Evolutionary conservation across 73 alveolate genomes (phyloP), one percentile per base, ranked within the genome.

Genomic region (Paraurostyla sp.): DNA sequence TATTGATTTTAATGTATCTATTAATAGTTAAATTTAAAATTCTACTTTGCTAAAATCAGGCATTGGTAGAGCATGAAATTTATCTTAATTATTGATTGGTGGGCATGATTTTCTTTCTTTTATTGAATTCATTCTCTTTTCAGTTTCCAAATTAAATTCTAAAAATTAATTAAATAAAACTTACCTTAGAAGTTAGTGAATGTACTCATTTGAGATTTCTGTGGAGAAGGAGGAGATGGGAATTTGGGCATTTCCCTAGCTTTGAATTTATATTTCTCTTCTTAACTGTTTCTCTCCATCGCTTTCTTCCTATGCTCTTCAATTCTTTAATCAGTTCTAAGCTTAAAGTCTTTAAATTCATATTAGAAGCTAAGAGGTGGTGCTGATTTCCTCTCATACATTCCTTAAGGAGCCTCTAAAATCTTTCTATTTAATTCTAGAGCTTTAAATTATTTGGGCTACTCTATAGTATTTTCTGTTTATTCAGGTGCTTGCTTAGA

Each of bases 161-260:
- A 46, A 46, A 75, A 9, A 6, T 27, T 78, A 0, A 40, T 29
- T 23, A 20, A 13, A 40, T 75, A 46, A 23, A 9, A 71, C 48
- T 75, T 50, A 78, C 78, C 60, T 50, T 48, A 15, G 71, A 73
- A 48, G 25, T 18, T 27, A 20, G 48, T 45, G 23, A 11, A 20
- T 20, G 29, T 43, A 18, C 50, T 43, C 2, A 48, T 73, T 45
- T 18, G 43, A 18, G 86, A 73, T 73, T 48, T 73, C 11, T 73
- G 48, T 11, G 86, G 86, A 22, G 86, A 73, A 13, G 65, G 71
- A 18, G 89, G 89, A 2, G 78, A n/a, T 4, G 89, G 89, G 78
- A 78, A 78, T 51, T 52, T 78, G 23, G 89, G 89, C 89, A 78
- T 78, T 51, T 78, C 58, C 40, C 89, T 78, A 40, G 89, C 89